A percentile compares a stretch with the other conserved stretches of the same genome.
phyloP scores from a whole-genome alignment of 176 grass and related monocot species.

The Thalia dealbata region DNA sequence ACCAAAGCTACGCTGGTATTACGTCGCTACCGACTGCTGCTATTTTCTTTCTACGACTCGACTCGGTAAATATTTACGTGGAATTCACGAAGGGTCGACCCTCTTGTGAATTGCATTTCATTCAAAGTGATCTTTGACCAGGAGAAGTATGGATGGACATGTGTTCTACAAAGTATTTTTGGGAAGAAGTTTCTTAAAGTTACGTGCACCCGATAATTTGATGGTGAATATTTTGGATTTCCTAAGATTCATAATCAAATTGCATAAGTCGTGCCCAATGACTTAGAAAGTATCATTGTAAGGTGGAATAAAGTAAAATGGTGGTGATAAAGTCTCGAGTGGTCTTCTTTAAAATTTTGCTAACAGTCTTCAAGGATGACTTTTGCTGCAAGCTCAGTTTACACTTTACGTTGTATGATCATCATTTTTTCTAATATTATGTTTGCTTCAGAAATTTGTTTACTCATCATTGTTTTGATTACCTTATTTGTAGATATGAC shows the following conservation, averaged over 20 bases:
- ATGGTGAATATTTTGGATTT: not conserved
- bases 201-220: not conserved
- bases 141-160: not conserved
- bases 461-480: not conserved
- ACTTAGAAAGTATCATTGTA: too few species aligned
- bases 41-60: not conserved
- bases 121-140: not conserved
- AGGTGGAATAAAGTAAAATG: too few species aligned
- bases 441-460: not conserved
- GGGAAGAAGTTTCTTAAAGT: not conserved
- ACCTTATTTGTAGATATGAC: slow-evolving; percentile 56
- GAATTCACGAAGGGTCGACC: not conserved
- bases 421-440: not conserved
- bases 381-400: not conserved
- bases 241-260: not conserved
- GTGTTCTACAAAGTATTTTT: too few species aligned
- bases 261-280: too few species aligned
- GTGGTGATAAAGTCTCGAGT: too few species aligned
- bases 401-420: not conserved
- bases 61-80: not conserved
- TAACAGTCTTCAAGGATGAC: not conserved
- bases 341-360: not conserved
- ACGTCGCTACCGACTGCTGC: not conserved
- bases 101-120: not conserved
- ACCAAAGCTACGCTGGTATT: slow-evolving; percentile 68